phyloP scores from a whole-genome alignment of 495 filamentous ascomycete genomes.

The Usnea hakonensis region DNA sequence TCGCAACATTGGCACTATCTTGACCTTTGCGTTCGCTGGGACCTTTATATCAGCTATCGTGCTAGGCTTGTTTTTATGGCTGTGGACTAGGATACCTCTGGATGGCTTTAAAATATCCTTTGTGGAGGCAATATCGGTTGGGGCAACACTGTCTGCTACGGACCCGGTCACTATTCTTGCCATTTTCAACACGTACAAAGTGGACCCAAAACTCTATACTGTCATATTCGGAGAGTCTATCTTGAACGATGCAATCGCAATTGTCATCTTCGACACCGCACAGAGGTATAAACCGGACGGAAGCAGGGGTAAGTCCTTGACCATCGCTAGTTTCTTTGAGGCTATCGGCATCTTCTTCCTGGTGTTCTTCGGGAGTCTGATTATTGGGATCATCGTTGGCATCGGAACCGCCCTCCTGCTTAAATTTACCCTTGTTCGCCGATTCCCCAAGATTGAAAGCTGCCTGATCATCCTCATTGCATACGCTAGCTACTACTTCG shows the following conservation, averaged over 20 bases:
- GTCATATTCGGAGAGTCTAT: conserved; percentile 98
- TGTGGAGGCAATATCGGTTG: conserved; percentile 90
- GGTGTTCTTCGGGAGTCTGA: conserved; percentile 89
- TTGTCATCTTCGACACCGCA: conserved; percentile 96
- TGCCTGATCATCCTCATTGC: conserved; percentile 88
- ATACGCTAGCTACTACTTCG: conserved; percentile 95
- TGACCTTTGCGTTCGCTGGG: conserved; percentile 97
- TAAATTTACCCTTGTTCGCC: conserved; percentile 86
- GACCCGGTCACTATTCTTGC: conserved; percentile 96
- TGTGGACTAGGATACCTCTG: conserved; percentile 81
- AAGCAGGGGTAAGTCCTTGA: conserved; percentile 51
- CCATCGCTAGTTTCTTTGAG: conserved; percentile 71
- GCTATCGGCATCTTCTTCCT: conserved; percentile 90
- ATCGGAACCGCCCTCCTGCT: conserved; percentile 77
- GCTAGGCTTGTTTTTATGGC: conserved; percentile 73
- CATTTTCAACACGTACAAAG: conserved; percentile 98
- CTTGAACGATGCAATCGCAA: conserved; percentile 94
- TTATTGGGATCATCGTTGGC: conserved; percentile 81
- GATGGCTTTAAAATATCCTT: conserved; percentile 80
- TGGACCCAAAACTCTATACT: conserved; percentile 96
- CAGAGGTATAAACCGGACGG: conserved; percentile 70
- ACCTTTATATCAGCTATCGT: conserved; percentile 96
- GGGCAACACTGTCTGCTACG: conserved; percentile 90
- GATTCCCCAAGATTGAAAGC: conserved; percentile 94
- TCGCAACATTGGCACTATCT: conserved; percentile 92